These are phyloP conservation scores for Boletus pseudopeckii DNA, from an alignment of 768 basidiomycete genomes.

Conservation along the genomic window DNA sequence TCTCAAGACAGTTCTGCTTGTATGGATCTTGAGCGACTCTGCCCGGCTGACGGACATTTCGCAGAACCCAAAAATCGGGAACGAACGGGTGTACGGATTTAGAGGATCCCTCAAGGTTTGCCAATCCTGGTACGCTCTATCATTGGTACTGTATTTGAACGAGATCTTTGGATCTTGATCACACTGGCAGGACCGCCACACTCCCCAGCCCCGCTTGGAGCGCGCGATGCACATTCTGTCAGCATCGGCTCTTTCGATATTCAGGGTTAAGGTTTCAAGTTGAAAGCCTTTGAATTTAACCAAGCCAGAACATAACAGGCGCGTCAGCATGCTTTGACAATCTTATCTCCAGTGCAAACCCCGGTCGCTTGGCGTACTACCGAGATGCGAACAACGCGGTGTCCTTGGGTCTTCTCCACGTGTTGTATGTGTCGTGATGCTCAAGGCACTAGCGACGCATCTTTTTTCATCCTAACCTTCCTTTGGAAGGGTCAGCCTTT, in stretches of 20 bases:
- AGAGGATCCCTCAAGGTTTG: constrained; percentile 9
- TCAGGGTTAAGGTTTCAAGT: constrained; percentile 20
- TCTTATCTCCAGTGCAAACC: constrained; percentile 13
- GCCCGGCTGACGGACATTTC: neutral
- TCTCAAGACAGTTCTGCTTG: constrained; percentile 10
- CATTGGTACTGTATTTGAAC: neutral
- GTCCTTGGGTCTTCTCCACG: constrained; percentile 30
- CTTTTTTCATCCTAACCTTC: constrained; percentile 23
- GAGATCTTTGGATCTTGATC: constrained; percentile 21
- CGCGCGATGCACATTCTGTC: neutral
- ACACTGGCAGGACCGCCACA: neutral
- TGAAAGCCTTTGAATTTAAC: constrained; percentile 8
- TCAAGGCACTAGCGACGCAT: constrained; percentile 22
- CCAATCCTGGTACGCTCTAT: constrained; percentile 20
- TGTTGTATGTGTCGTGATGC: constrained; percentile 31
- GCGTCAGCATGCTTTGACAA: constrained; percentile 20
- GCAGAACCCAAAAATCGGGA: constrained; percentile 7
- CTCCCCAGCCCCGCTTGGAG: neutral
- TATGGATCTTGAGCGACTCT: constrained; percentile 4
- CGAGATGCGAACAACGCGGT: constrained; percentile 24
- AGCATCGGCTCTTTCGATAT: constrained; percentile 7
- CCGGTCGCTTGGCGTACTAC: constrained; percentile 20
- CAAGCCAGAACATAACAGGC: constrained; percentile 16
- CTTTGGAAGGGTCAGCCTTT: constrained; percentile 18
- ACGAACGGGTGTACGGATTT: constrained; percentile 11